Conservation (phyloP, 345 rosid genomes). For the Gossypium sturtianum region DNA sequence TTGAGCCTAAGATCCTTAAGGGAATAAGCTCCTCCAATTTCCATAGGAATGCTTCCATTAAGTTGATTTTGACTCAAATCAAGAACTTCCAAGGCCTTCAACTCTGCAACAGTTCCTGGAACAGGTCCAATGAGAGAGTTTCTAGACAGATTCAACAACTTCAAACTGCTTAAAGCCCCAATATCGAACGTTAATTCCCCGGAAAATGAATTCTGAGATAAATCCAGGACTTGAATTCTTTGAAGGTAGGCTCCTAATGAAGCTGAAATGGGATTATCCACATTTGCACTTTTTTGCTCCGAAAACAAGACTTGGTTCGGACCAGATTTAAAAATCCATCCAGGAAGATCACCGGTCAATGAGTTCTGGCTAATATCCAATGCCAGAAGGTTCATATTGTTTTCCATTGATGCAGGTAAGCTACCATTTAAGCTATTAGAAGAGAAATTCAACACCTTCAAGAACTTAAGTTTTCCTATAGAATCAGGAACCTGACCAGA, state of each 20-base stretch:
- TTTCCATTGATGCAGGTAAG: conserved; percentile 49
- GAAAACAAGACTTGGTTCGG: conserved; percentile 34
- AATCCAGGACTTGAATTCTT: conserved; percentile 63
- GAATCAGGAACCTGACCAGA: conserved; percentile 60
- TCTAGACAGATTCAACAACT: conserved; percentile 50
- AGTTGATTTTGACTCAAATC: conserved; percentile 71
- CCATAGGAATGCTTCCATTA: conserved; percentile 63
- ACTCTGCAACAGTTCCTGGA: conserved; percentile 46
- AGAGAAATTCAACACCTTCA: conserved; percentile 63
- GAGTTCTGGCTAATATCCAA: conserved; percentile 69
- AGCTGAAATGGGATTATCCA: conserved; percentile 17
- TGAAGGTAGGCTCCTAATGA: conserved; percentile 19
- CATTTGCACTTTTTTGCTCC: conserved; percentile 25
- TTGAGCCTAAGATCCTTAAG: conserved; percentile 65
- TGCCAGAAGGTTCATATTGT: conserved; percentile 44
- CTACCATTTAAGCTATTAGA: conserved; percentile 50
- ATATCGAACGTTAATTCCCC: conserved; percentile 48
- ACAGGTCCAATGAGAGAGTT: conserved; percentile 56
- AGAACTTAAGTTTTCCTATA: conserved; percentile 49
- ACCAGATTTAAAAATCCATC: conserved; percentile 53
- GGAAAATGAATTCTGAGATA: conserved; percentile 60
- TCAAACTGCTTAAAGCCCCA: conserved; percentile 45
- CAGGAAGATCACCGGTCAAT: conserved; percentile 56
- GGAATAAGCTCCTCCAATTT: conserved; percentile 65
- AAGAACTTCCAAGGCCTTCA: conserved; percentile 50